Percentiles rank a stretch among this genome's conserved stretches.
These are phyloP conservation scores for Chrysanthemum lavandulifolium DNA, from an alignment of 129 eudicot species.

Conservation along the genomic window DNA sequence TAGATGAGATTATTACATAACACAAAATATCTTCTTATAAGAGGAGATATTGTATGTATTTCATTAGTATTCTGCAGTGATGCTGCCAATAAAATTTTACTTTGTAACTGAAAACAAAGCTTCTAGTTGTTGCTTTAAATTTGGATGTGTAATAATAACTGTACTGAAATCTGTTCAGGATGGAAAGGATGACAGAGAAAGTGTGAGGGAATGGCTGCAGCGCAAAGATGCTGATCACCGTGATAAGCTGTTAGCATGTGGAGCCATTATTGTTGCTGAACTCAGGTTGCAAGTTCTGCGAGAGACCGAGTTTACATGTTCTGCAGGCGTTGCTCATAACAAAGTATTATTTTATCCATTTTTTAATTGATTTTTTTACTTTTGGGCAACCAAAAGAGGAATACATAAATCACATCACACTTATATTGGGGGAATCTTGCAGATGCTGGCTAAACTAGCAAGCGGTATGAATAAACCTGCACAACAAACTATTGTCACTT, in stretches of 20 bases:
- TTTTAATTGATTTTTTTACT: not conserved
- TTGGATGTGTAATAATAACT: constrained; percentile 4
- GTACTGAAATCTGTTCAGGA: constrained; percentile 34
- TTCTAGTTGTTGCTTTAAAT: not conserved
- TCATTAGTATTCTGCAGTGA: not conserved
- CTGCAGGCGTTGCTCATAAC: constrained; percentile 96
- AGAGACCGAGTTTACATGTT: constrained; percentile 89
- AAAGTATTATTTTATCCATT: constrained; percentile 41
- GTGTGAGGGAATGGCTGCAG: constrained; percentile 64
- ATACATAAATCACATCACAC: not conserved
- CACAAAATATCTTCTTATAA: not conserved
- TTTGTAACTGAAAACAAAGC: not conserved
- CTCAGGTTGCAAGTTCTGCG: constrained; percentile 78
- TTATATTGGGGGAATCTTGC: constrained; percentile 8
- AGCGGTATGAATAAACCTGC: constrained; percentile 99
- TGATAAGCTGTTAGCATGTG: constrained; percentile 91
- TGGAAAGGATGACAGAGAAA: constrained; percentile 47
- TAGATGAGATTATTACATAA: not conserved
- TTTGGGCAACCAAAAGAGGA: not conserved
- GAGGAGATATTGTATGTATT: not conserved
- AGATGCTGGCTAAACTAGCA: constrained; percentile 97
- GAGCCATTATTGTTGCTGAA: constrained; percentile 84
- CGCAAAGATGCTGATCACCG: constrained; percentile 65
- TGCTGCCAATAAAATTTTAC: not conserved
- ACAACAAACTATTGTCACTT: constrained; percentile 91